A percentile compares a stretch with the other conserved stretches of the same genome.
phyloP scores from a whole-genome alignment of 768 basidiomycete species.

The Leccinum subtestaceum region DNA sequence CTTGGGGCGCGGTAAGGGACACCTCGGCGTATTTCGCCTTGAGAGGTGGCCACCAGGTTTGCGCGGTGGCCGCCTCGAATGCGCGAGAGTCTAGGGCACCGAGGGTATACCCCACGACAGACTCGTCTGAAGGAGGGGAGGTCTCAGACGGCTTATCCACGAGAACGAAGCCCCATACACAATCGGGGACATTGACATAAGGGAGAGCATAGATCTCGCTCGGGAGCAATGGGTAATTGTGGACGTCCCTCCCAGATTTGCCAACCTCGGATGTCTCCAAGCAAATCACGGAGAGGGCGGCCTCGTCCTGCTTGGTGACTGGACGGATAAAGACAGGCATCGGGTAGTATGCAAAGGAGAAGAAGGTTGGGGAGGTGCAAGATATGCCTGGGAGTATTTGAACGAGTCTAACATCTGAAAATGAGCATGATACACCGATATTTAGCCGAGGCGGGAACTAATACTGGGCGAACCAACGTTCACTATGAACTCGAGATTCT shows the following conservation, averaged over 20 bases:
- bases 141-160: conserved; percentile 40
- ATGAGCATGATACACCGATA: conserved; percentile 15
- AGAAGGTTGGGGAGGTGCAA: neutral
- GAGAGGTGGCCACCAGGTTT: conserved; percentile 66
- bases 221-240: conserved; percentile 61
- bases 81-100: conserved; percentile 65
- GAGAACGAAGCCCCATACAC: conserved; percentile 72
- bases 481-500: neutral
- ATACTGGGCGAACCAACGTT: neutral
- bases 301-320: conserved; percentile 51
- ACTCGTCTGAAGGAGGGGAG: conserved; percentile 30
- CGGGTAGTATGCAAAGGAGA: neutral
- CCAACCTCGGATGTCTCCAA: conserved; percentile 74
- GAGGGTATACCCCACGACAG: conserved; percentile 69
- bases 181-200: conserved; percentile 61
- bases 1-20: conserved; percentile 11
- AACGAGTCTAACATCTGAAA: conserved; percentile 9
- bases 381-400: neutral
- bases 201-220: conserved; percentile 75
- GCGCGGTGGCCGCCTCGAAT: conserved; percentile 53
- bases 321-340: conserved; percentile 52
- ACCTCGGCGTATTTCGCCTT: conserved; percentile 50
- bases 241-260: conserved; percentile 56
- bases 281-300: conserved; percentile 66
- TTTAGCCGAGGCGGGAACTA: conserved; percentile 16